Evolutionary conservation across 2,329 filamentous ascomycete genomes (phyloP), one percentile per base, ranked within the genome.

Genomic region (Colletotrichum echinochloae): DNA sequence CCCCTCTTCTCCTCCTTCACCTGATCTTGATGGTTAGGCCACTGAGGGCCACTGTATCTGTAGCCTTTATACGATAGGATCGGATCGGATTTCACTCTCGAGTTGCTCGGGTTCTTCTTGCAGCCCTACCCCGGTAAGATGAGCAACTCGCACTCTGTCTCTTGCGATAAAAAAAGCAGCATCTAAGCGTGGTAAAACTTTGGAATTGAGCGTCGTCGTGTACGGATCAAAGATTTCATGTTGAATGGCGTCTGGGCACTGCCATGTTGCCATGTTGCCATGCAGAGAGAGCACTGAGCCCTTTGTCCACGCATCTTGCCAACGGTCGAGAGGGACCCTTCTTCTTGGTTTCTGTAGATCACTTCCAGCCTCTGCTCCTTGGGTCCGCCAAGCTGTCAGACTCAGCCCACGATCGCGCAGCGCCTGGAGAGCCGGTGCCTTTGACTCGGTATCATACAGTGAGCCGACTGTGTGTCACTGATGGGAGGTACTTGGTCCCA

Each of bases 301-400:
- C 60, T 41, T 52, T 39, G 26, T 23, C 12, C 35, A n/a, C 33
- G 26, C 26, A 18, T 59, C 51, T 44, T 37, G 9, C 35, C 20
- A 39, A 56, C 63, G 55, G 55, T n/a, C n/a, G 55, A 41, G 11
- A 46, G 56, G 46, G 56, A 52, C 41, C 48, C 62, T 37, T 52
- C 56, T 46, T 44, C 41, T 56, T 48, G 49, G 39, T 35, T 7
- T 70, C 18, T 51, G 63, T 66, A 49, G 56, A 70, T 66, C 56
- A 28, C 26, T 41, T 55, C 49, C 26, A 57, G 37, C 33, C 60
- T 49, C 44, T 5, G 30, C 65, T 23, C n/a, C n/a, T 60, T 37
- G 56, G 64, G 57, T 68, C 51, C 23, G 68, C 68, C 68, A 71
- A 71, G 64, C 68, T 71, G 68, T 71, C 64, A 71, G 30, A 33